Conservation (phyloP, 345 rosid species). For the Moricandia moricandioides region DNA sequence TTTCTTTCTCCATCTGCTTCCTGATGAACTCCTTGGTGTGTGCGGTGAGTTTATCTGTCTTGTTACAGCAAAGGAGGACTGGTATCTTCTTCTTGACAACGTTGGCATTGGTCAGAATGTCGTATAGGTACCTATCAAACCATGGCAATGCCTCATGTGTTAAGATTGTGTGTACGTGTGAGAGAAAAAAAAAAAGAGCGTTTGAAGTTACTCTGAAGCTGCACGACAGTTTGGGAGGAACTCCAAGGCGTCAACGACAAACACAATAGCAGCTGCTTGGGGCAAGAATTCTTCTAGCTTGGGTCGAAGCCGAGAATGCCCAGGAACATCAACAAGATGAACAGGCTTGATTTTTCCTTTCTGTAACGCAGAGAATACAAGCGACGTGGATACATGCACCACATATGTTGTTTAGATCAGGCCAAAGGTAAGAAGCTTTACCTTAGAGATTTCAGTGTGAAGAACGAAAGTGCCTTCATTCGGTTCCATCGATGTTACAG, state of each 20-base stretch:
- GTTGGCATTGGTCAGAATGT: constrained; percentile 72
- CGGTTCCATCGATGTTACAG: constrained; percentile 95
- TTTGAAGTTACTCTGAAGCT: constrained; percentile 68
- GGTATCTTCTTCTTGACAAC: constrained; percentile 84
- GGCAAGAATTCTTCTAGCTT: constrained; percentile 80
- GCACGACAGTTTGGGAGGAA: constrained; percentile 74
- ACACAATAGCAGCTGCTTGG: constrained; percentile 83
- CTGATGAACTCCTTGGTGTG: constrained; percentile 88
- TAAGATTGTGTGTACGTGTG: not conserved
- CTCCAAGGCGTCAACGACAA: constrained; percentile 85
- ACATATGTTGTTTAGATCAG: constrained; percentile 1
- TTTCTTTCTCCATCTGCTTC: constrained; percentile 95
- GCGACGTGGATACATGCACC: not conserved
- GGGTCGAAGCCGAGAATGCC: constrained; percentile 81
- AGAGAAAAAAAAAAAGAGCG: not conserved
- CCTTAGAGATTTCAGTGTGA: constrained; percentile 71
- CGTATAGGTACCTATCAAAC: constrained; percentile 69
- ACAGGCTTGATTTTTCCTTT: constrained; percentile 69
- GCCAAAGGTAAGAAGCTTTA: constrained; percentile 24
- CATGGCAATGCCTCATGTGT: not conserved
- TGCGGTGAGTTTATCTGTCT: constrained; percentile 93
- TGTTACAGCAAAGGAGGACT: constrained; percentile 84
- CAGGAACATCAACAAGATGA: constrained; percentile 93
- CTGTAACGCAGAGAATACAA: constrained; percentile 39
- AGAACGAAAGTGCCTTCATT: constrained; percentile 78